Base-by-base conservation (phyloP, 2,329 filamentous ascomycete species). In the Penicillium sp. region DNA sequence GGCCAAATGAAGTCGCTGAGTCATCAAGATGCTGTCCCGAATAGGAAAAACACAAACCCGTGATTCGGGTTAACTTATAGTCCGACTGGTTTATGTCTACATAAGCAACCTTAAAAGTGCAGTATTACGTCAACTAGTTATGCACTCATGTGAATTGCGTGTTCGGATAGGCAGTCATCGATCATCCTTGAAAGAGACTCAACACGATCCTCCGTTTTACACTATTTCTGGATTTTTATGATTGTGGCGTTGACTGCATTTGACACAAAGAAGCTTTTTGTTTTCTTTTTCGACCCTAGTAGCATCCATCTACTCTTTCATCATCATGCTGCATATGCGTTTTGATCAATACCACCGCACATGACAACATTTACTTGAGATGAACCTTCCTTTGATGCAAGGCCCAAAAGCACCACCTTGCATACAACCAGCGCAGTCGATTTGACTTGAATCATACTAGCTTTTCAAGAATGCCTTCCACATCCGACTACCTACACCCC, bases 401-500 rank as follows among this genome's bases (percentile, higher is more conserved):
- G 46, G 47, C 44, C 50, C 36, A 37, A 44, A 52, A 41, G 44
- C 43, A 46, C 55, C 50, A 38, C 33, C 56, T 57, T 60, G 58
- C 61, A 67, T 59, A 50, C 55, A 50, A 46, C 51, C 61, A 53
- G 50, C 61, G 50, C 61, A 45, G 52, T 46, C 42, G 33, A 35
- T 36, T 53, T 45, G 50, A 28, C 47, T 41, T 46, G 26, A 51
- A 47, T 26, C 19, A 52, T 28, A 31, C 37, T 17, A 42, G 37
- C 12, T 45, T 38, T 16, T 17, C 19, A 42, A 67, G 22, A 44
- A 77, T 77, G 74, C 67, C 71, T 59, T 68, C 69, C 33, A 70
- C 71, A 19, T 63, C 68, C 55, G 71, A 74, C 25, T 76, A 76
- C 54, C 55, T 69, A 46, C 71, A 71, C 38, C 65, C 71, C 42